Evolutionary conservation across 164 flowering plant genomes (phyloP), one percentile per base, ranked within the genome.

Genomic region (Chimonanthus praecox): DNA sequence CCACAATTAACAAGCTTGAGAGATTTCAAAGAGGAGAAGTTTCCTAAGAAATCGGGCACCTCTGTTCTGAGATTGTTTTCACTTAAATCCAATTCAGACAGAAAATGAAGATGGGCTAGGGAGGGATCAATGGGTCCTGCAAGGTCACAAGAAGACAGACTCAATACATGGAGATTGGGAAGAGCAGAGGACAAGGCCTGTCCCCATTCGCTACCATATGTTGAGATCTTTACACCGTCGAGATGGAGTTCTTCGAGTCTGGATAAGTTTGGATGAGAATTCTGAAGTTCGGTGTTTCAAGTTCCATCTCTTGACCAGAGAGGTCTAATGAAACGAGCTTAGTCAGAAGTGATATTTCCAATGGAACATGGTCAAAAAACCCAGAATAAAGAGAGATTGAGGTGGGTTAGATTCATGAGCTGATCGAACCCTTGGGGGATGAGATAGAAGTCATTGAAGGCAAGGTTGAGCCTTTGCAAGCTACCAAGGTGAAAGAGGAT

Each of bases 1-100:
- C 68, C 72, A 49, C 81, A 83, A 49, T 68, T 18, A 51, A 13
- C 5, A 9, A 54, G 60, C 11, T 54, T 13, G 60, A 54, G 60
- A n/a, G 60, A 54, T 0, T 1, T 54, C 16, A 54, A n/a, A 54
- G 11, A 10, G 3, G 60, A 13, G 0, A 54, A 54, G 15, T 5
- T 16, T 16, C 15, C 77, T 48, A 85, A 80, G 64, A 75, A 81
- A 1, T 76, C 75, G 0, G 86, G 89, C 64, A 83, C 75, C 7
- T 73, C 66, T 6, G 60, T 13, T n/a, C 45, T 9, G 46, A 70
- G 62, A 21, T 13, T 10, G 33, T 71, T 71, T 2, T 13, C 66
- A 5, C 33, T 8, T 3, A 68, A 47, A 33, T 33, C 10, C 20
- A 68, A 9, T 18, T 68, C 20, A 68, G 54, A 47, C 6, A 68